Percentiles rank a stretch among this genome's conserved stretches.
Conservation (phyloP, 1,284 basidiomycete genomes). For the Pholiota adiposa region DNA sequence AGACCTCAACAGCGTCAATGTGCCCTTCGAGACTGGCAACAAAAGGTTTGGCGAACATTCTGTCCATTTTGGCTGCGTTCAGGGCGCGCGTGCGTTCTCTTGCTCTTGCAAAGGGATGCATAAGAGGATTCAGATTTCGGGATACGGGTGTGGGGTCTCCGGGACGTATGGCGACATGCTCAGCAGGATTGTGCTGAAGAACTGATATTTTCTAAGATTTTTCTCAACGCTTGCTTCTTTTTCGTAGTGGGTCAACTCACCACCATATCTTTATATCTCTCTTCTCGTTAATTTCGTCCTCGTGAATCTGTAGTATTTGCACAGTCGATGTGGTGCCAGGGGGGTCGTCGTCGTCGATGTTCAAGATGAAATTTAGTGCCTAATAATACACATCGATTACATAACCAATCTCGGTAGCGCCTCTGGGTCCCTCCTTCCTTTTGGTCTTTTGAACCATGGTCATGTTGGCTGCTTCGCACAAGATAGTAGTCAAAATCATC, state of each 20-base stretch:
- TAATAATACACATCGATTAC: not conserved
- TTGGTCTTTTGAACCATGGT: not conserved
- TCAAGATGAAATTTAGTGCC: not conserved
- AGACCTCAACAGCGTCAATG: constrained; percentile 92
- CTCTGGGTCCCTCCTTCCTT: not conserved
- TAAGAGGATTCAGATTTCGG: constrained; percentile 90
- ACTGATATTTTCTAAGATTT: constrained; percentile 80
- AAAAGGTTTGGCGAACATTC: constrained; percentile 98
- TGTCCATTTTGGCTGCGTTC: constrained; percentile 95
- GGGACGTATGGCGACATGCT: constrained; percentile 70
- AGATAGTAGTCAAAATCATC: not conserved
- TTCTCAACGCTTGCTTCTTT: not conserved
- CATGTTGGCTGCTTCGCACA: not conserved
- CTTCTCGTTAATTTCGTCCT: not conserved
- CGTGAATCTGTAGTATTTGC: not conserved
- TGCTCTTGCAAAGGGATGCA: constrained; percentile 93
- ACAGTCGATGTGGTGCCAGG: not conserved
- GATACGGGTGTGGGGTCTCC: constrained; percentile 89
- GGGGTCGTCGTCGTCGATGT: not conserved
- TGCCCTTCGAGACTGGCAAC: constrained; percentile 92
- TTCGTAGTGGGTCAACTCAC: constrained; percentile 9
- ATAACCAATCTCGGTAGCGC: not conserved
- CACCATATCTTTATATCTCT: constrained; percentile 14
- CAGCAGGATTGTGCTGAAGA: constrained; percentile 81
- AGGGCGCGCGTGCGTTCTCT: constrained; percentile 94